Percentiles rank a stretch among this genome's conserved stretches.
phyloP scores from a whole-genome alignment of 352 stramenopile genomes.

The Globisporangium perplexum region DNA sequence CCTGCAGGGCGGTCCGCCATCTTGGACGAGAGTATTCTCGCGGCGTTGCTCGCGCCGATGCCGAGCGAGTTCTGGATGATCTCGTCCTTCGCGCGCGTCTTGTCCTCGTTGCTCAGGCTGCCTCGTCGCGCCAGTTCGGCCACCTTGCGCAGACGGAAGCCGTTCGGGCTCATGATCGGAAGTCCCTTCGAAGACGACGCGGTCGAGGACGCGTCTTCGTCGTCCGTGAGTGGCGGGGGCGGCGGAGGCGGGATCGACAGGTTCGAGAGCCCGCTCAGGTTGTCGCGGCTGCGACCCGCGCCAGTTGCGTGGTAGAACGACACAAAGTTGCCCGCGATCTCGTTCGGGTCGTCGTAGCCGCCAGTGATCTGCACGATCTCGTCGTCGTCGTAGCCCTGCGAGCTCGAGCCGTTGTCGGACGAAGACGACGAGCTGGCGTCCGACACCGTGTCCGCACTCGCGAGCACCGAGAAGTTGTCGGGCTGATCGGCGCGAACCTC shows the following conservation, averaged over 20 bases:
- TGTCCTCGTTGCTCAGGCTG: constrained; percentile 77
- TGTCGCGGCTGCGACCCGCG: constrained; percentile 20
- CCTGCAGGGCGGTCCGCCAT: constrained; percentile 26
- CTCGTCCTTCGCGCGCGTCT: constrained; percentile 80
- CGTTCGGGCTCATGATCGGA: constrained; percentile 84
- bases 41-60: constrained; percentile 56
- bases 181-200: constrained; percentile 60
- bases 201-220: constrained; percentile 55
- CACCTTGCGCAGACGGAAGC: constrained; percentile 66
- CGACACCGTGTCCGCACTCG: constrained; percentile 38
- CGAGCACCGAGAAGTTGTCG: constrained; percentile 32
- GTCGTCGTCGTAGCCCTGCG: constrained; percentile 57
- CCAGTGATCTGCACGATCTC: constrained; percentile 57
- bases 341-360: constrained; percentile 51
- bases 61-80: constrained; percentile 86
- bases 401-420: constrained; percentile 54
- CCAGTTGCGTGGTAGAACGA: constrained; percentile 70
- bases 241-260: constrained; percentile 67
- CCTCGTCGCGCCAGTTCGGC: constrained; percentile 71
- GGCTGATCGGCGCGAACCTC: constrained; percentile 45
- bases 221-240: constrained; percentile 52
- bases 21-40: constrained; percentile 53
- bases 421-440: constrained; percentile 42
- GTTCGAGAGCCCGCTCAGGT: constrained; percentile 30
- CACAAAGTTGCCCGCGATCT: constrained; percentile 69